Conservation (phyloP, 345 rosid species). For the Heritiera littoralis region DNA sequence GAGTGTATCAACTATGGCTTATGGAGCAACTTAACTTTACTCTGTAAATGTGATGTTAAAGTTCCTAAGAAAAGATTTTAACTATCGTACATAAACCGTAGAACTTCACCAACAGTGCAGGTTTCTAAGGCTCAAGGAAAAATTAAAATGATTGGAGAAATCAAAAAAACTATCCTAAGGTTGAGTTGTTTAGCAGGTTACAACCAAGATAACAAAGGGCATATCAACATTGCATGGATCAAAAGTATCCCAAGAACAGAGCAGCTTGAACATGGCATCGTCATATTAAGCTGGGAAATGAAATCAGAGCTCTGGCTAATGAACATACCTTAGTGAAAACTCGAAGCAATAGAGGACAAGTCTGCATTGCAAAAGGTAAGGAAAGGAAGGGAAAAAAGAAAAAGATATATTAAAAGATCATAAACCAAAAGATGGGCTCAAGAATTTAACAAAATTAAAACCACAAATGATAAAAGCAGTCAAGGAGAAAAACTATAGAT, state of each 20-base stretch:
- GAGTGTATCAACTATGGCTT: not conserved
- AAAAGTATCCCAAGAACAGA: not conserved
- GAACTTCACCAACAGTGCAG: conserved; percentile 2
- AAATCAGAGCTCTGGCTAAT: not conserved
- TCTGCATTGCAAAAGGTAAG: conserved; percentile 45
- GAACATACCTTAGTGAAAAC: conserved; percentile 86
- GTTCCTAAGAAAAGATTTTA: not conserved
- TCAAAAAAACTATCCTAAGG: not conserved
- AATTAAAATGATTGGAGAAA: not conserved
- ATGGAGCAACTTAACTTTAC: not conserved
- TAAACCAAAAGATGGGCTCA: not conserved
- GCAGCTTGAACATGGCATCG: not conserved
- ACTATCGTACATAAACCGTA: not conserved
- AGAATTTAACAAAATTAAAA: not conserved
- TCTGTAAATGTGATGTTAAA: not conserved
- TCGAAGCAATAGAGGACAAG: conserved; percentile 91
- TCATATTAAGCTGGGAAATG: not conserved
- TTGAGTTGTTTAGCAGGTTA: not conserved
- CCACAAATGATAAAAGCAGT: not conserved
- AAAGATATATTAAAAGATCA: not conserved
- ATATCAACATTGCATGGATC: not conserved
- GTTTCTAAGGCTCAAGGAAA: not conserved
- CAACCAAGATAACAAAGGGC: not conserved
- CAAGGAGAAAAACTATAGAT: not conserved
- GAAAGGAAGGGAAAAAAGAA: not conserved